Evolutionary conservation across 164 flowering plant genomes (phyloP).

Genomic region (Nymphaea colorata): DNA sequence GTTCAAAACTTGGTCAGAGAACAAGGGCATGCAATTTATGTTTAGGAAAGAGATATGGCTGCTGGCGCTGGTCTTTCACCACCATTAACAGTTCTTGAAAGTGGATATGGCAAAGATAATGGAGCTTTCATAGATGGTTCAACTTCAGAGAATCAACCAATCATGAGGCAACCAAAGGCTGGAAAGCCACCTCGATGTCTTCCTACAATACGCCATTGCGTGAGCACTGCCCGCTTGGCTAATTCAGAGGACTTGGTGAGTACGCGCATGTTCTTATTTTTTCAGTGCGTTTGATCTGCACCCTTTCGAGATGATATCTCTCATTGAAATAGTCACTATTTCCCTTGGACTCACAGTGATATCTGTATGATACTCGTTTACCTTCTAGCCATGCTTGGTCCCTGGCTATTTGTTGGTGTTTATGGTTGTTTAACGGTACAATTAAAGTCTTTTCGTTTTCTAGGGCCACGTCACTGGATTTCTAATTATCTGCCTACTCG

Average conservation of each 20-base stretch:
- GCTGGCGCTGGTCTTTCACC: slow-evolving; percentile 27
- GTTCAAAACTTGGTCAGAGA: too few relatives aligned
- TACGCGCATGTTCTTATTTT: neutral
- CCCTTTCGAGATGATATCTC: neutral
- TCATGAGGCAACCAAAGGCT: slow-evolving; percentile 16
- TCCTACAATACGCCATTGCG: slow-evolving; percentile 37
- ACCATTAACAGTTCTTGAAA: slow-evolving; percentile 15
- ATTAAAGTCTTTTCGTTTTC: too few relatives aligned
- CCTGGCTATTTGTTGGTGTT: too few relatives aligned
- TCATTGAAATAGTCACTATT: neutral
- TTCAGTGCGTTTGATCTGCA: neutral
- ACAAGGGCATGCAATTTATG: slow-evolving; percentile 7
- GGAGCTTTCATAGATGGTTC: slow-evolving; percentile 17
- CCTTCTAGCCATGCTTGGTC: too few relatives aligned
- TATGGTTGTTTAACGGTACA: too few relatives aligned
- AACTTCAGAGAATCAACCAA: slow-evolving; percentile 21
- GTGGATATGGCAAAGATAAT: slow-evolving; percentile 19
- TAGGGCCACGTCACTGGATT: too few relatives aligned
- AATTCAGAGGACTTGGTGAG: slow-evolving; percentile 24
- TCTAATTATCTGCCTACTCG: too few relatives aligned
- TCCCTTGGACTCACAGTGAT: neutral
- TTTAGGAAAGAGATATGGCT: slow-evolving; percentile 22
- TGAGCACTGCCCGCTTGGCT: slow-evolving; percentile 34
- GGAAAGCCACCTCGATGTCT: slow-evolving; percentile 53
- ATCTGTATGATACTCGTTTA: too few relatives aligned